Percentiles rank a stretch among this genome's conserved stretches.
These are phyloP conservation scores for Colletotrichum eremochloae DNA, from an alignment of 2,329 filamentous ascomycete species.

Conservation along the genomic window DNA sequence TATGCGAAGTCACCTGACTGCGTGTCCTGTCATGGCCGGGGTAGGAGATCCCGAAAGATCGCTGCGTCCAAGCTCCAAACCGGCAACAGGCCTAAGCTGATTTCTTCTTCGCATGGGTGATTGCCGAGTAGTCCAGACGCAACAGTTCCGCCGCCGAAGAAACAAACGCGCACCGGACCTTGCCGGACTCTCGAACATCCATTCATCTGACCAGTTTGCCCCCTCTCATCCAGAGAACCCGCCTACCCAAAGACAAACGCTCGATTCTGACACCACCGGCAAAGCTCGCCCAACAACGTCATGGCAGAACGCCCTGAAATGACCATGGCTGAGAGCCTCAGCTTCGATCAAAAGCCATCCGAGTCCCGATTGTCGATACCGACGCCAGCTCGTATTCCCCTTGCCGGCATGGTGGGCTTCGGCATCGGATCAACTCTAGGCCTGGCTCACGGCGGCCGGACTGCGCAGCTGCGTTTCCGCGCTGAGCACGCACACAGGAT, in stretches of 20 bases:
- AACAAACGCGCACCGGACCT: background rate
- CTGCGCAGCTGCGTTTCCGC: constrained; percentile 85
- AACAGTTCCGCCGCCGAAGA: too few species aligned
- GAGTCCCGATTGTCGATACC: constrained; percentile 72
- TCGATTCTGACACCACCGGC: background rate
- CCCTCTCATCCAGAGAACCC: background rate
- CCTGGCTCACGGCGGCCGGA: constrained; percentile 77
- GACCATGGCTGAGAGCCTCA: constrained; percentile 42
- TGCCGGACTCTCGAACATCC: background rate
- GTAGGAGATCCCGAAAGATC: background rate
- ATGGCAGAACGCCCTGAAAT: constrained; percentile 29
- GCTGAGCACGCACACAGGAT: constrained; percentile 97
- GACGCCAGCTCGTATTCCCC: constrained; percentile 73
- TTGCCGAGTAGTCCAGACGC: background rate
- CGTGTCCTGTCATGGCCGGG: constrained; percentile 7
- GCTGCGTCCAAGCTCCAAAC: constrained; percentile 21
- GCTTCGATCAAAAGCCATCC: constrained; percentile 48
- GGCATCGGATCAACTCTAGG: constrained; percentile 79
- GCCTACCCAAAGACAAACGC: background rate
- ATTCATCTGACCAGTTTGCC: background rate
- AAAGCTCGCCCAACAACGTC: background rate
- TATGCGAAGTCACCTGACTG: constrained; percentile 49
- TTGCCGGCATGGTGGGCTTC: constrained; percentile 74
- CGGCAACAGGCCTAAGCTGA: background rate
- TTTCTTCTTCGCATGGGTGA: background rate